Evolutionary conservation across 805 yeast species (phyloP).

Genomic region (Dipodascus albidus): DNA sequence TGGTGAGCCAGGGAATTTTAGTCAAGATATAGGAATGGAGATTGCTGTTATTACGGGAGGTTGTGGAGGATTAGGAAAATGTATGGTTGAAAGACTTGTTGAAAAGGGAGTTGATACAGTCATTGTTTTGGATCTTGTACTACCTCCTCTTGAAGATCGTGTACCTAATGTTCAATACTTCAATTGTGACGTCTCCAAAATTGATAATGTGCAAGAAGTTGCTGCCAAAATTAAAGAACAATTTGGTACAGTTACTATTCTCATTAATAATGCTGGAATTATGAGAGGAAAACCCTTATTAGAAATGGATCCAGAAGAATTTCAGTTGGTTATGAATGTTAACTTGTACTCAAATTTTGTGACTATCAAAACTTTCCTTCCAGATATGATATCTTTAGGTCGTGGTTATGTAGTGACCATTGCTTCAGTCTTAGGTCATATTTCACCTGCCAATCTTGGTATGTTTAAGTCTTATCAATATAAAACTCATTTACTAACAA

Average conservation of each 20-base stretch:
- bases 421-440: conserved; percentile 75
- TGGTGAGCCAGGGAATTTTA: background rate
- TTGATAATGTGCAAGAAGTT: conserved; percentile 32
- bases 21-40: too few relatives aligned
- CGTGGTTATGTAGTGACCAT: conserved; percentile 74
- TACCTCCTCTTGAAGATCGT: conserved; percentile 30
- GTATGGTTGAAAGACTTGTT: conserved; percentile 39
- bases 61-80: conserved; percentile 62
- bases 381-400: conserved; percentile 47
- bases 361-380: conserved; percentile 59
- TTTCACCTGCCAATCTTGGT: conserved; percentile 67
- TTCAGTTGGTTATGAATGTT: conserved; percentile 51
- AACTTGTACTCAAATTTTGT: conserved; percentile 63
- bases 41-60: conserved; percentile 81
- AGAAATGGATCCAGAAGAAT: conserved; percentile 43
- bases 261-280: conserved; percentile 86
- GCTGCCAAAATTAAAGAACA: conserved; percentile 33
- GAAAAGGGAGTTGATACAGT: conserved; percentile 31
- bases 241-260: conserved; percentile 50
- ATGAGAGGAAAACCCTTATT: conserved; percentile 41
- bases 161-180: conserved; percentile 40
- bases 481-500: conserved; percentile 16
- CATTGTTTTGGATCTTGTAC: conserved; percentile 50
- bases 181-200: conserved; percentile 58
- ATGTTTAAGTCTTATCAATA: conserved; percentile 2